phyloP scores from a whole-genome alignment of 2,329 filamentous ascomycete species.

The Ceratocystis papillata region DNA sequence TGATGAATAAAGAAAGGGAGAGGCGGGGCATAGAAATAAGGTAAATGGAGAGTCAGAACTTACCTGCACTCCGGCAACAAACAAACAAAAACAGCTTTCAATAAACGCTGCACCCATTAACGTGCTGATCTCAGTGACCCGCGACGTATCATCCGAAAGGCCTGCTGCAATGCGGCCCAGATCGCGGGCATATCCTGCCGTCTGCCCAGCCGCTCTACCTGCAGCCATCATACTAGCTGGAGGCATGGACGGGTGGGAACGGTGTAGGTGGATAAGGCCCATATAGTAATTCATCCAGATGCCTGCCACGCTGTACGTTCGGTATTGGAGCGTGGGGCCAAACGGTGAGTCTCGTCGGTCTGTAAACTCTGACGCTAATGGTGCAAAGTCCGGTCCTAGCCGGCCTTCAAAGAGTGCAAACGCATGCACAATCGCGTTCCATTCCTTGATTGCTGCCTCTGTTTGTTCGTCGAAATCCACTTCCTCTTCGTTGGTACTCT shows the following conservation, averaged over 20 bases:
- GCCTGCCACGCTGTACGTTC: constrained; percentile 75
- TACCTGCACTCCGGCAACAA: constrained; percentile 73
- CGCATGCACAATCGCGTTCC: constrained; percentile 61
- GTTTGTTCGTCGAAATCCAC: constrained; percentile 53
- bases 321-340: constrained; percentile 68
- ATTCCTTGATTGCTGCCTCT: constrained; percentile 62
- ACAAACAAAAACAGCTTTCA: constrained; percentile 70
- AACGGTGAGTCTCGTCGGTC: constrained; percentile 60
- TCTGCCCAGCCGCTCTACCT: constrained; percentile 62
- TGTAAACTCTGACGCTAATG: constrained; percentile 57
- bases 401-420: constrained; percentile 56
- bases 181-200: constrained; percentile 57
- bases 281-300: constrained; percentile 84
- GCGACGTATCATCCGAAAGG: constrained; percentile 45
- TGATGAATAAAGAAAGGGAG: background rate
- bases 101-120: constrained; percentile 69
- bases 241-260: constrained; percentile 81
- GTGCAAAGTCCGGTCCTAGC: constrained; percentile 65
- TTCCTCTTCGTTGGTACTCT: constrained; percentile 39
- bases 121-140: constrained; percentile 55
- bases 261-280: constrained; percentile 68
- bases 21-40: background rate
- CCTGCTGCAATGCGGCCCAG: constrained; percentile 75
- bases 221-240: constrained; percentile 82
- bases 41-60: constrained; percentile 23